phyloP scores from a whole-genome alignment of 495 filamentous ascomycete species.

The Penicillium manginii region DNA sequence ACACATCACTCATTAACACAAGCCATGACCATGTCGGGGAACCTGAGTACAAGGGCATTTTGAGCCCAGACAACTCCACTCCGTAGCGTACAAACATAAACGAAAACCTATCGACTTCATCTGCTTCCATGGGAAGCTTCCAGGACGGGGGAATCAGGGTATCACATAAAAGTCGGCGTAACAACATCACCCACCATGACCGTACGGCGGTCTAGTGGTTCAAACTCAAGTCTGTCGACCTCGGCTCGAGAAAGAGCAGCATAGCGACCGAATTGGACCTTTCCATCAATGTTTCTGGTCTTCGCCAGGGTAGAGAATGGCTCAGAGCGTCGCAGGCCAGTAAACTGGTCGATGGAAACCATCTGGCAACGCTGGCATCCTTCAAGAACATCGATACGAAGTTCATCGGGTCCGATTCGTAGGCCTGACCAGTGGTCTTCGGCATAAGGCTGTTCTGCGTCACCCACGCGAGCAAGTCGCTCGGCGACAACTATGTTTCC shows the following conservation, averaged over 20 bases:
- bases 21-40: neutral
- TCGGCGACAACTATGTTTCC: conserved; percentile 80
- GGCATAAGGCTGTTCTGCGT: conserved; percentile 57
- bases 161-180: conserved; percentile 30
- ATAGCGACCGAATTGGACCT: conserved; percentile 86
- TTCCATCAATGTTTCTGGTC: conserved; percentile 78
- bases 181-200: conserved; percentile 52
- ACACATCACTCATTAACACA: too few species aligned
- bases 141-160: conserved; percentile 5
- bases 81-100: neutral
- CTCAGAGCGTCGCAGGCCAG: conserved; percentile 75
- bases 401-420: conserved; percentile 36
- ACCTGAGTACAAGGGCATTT: neutral
- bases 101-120: neutral
- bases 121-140: too few species aligned
- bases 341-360: conserved; percentile 90
- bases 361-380: conserved; percentile 90
- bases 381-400: conserved; percentile 71
- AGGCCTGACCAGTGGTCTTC: conserved; percentile 54
- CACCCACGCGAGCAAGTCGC: conserved; percentile 39
- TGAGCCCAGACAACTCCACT: neutral
- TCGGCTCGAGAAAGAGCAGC: conserved; percentile 43
- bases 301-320: conserved; percentile 88
- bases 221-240: conserved; percentile 22
- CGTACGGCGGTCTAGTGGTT: conserved; percentile 23